Conservation (phyloP, 306 rosid genomes). For the Herpetospermum pedunculosum region DNA sequence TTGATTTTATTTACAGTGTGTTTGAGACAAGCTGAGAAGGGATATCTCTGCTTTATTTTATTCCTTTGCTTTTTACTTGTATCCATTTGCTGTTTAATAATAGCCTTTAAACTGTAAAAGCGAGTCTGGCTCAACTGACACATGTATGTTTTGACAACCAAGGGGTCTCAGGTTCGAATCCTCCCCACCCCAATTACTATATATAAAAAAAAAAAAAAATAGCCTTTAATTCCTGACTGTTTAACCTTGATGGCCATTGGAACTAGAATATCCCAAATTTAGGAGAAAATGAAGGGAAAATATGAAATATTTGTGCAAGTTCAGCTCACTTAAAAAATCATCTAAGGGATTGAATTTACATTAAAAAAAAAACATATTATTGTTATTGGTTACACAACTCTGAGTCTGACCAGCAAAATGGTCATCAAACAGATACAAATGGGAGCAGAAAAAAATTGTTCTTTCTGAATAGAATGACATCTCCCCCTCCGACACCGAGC, state of each 20-base stretch:
- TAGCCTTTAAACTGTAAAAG: not conserved
- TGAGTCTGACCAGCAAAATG: not conserved
- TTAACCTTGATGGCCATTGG: not conserved
- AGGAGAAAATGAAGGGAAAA: not conserved
- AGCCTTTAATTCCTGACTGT: too few species aligned
- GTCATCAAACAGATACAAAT: not conserved
- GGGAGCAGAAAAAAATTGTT: not conserved
- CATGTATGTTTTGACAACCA: too few species aligned
- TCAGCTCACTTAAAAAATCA: too few species aligned
- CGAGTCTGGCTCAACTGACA: too few species aligned
- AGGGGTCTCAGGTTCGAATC: too few species aligned
- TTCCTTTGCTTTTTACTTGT: conserved; percentile 1
- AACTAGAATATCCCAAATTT: not conserved
- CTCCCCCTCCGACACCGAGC: not conserved
- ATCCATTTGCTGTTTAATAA: not conserved
- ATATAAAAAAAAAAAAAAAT: too few species aligned
- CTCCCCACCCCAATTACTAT: too few species aligned
- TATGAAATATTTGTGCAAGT: too few species aligned
- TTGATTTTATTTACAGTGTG: not conserved
- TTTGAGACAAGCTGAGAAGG: not conserved
- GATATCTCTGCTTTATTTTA: conserved; percentile 1
- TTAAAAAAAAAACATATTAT: not conserved
- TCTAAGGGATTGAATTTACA: not conserved
- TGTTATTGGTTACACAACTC: not conserved
- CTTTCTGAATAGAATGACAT: not conserved